Conservation (phyloP, 805 yeast species). For the Candida ulmi region DNA sequence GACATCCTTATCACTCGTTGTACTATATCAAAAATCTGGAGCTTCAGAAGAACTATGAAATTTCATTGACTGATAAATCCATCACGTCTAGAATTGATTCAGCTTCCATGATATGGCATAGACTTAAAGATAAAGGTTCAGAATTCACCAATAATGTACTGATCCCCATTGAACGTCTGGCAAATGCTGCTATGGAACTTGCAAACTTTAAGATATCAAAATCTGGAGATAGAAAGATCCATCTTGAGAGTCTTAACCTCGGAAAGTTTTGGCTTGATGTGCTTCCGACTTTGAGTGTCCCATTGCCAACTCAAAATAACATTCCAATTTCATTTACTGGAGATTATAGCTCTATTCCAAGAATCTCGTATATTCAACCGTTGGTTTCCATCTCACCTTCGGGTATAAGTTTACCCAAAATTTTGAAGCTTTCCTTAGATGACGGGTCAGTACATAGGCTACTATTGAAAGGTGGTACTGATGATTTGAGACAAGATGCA, state of each 20-base stretch:
- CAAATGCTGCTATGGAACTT: slow-evolving; percentile 43
- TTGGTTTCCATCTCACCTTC: slow-evolving; percentile 60
- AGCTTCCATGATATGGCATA: slow-evolving; percentile 43
- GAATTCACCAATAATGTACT: slow-evolving; percentile 28
- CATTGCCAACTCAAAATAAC: slow-evolving; percentile 61
- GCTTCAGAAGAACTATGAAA: slow-evolving; percentile 33
- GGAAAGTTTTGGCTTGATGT: slow-evolving; percentile 55
- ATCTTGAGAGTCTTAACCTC: slow-evolving; percentile 28
- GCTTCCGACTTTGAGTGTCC: slow-evolving; percentile 42
- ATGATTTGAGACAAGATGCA: slow-evolving; percentile 92
- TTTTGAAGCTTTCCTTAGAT: slow-evolving; percentile 47
- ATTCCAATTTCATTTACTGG: slow-evolving; percentile 36
- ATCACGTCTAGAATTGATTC: slow-evolving; percentile 43
- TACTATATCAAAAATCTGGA: slow-evolving; percentile 56
- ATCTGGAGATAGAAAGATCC: slow-evolving; percentile 12
- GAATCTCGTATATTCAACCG: slow-evolving; percentile 39
- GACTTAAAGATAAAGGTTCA: slow-evolving; percentile 25
- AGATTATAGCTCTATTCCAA: slow-evolving; percentile 41
- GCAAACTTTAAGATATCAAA: slow-evolving; percentile 41
- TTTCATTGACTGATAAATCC: slow-evolving; percentile 29
- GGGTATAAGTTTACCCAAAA: slow-evolving; percentile 87
- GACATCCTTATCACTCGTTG: slow-evolving; percentile 70
- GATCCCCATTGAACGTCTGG: slow-evolving; percentile 41
- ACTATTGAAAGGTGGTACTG: slow-evolving; percentile 79
- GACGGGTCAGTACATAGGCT: slow-evolving; percentile 56